Base-by-base conservation (phyloP, 192 early-diverging fungal genomes). In the Borealophlyctis nickersoniae region DNA sequence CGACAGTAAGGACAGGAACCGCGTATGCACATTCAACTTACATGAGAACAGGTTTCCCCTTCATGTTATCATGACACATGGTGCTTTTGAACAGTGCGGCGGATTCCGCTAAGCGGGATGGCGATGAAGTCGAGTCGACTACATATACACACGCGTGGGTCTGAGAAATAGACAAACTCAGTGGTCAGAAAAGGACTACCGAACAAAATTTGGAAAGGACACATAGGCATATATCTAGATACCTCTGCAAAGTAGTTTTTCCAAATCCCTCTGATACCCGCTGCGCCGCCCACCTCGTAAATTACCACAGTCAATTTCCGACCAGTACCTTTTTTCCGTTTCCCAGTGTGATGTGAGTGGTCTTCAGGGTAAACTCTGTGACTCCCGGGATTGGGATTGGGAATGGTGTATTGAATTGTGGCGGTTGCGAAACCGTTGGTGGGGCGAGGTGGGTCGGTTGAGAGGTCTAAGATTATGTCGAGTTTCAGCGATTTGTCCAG, bases 171-270 rank as follows among this genome's bases (percentile, higher is more conserved):
- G 24, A 60, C 7, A 60, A 55, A 26, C 48, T 19, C 34, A 33
- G 29, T 7, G 1, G 24, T 52, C 4, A 67, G 49, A 5, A 19
- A 3, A 16, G 9, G 32, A n/a, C 16, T 49, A n/a, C 7, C 11
- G 7, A 7, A 5, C 4, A 34, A 2, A 11, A 3, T 48, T 9
- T 19, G 3, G 39, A 14, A 1, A n/a, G 28, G 35, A 11, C 23
- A 36, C 31, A 14, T 54, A 16, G 3, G 4, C 19, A 4, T 39
- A 49, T 60, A 49, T 33, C 14, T 5, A 33, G 23, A 23, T 34
- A 73, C 71, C 66, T 73, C 71, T 4, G 71, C 65, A 57, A 39
- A 64, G 23, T 73, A 73, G 56, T 73, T 67, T 13, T 27, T 23
- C 71, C 71, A 73, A 49, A 73, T 73, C 27, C 60, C 65, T 9